These are phyloP conservation scores for Linnemannia hyalina DNA, from an alignment of 192 early-diverging fungal species.

Conservation along the genomic window DNA sequence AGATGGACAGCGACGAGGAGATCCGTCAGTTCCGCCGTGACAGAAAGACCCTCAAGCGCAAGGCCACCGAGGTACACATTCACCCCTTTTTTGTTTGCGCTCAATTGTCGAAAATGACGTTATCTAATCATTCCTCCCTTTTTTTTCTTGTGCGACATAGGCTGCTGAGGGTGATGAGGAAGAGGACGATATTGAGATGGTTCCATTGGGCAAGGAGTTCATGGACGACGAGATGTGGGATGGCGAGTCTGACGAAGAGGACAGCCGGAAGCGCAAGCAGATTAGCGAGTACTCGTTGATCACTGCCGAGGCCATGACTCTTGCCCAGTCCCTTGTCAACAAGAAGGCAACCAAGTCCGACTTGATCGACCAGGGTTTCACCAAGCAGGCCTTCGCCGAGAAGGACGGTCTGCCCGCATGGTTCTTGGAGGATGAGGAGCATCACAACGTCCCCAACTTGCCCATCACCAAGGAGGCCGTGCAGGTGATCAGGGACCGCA, in stretches of 20 bases:
- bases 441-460: conserved; percentile 89
- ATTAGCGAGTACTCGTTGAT: conserved; percentile 69
- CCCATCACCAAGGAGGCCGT: conserved; percentile 99
- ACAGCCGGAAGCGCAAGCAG: conserved; percentile 60
- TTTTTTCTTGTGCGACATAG: conserved; percentile 17
- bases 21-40: conserved; percentile 40
- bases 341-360: conserved; percentile 82
- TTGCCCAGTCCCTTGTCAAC: conserved; percentile 88
- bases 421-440: conserved; percentile 93
- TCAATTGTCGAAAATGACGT: neutral
- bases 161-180: conserved; percentile 58
- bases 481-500: conserved; percentile 81
- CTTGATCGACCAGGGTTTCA: conserved; percentile 93
- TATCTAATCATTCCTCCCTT: conserved; percentile 8
- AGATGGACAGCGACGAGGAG: conserved; percentile 53
- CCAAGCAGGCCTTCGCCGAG: conserved; percentile 90
- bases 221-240: conserved; percentile 68
- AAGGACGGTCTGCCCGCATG: conserved; percentile 88
- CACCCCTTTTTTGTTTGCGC: neutral
- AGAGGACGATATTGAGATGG: conserved; percentile 73
- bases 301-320: conserved; percentile 93
- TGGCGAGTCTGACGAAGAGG: conserved; percentile 72
- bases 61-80: conserved; percentile 57
- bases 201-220: conserved; percentile 57
- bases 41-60: conserved; percentile 65